These are phyloP conservation scores for Suillus decipiens DNA, from an alignment of 768 basidiomycete species.

Conservation along the genomic window DNA sequence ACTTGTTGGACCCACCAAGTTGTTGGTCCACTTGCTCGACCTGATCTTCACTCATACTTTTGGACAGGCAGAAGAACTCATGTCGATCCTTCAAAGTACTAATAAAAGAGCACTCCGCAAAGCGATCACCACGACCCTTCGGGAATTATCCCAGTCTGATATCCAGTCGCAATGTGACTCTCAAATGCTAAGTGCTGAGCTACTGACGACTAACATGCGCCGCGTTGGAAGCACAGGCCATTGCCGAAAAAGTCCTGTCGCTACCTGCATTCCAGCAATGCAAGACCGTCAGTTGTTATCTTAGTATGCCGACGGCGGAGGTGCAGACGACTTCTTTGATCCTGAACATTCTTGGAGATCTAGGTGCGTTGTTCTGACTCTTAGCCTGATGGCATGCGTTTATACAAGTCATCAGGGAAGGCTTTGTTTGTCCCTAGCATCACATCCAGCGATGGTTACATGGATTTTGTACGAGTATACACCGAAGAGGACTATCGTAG, in stretches of 20 bases:
- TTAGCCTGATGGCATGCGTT: background rate
- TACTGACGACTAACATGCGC: constrained; percentile 11
- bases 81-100: constrained; percentile 31
- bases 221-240: constrained; percentile 27
- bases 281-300: constrained; percentile 66
- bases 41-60: constrained; percentile 4
- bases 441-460: constrained; percentile 42
- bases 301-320: constrained; percentile 79
- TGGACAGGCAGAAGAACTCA: constrained; percentile 10
- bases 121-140: constrained; percentile 46
- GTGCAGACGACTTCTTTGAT: constrained; percentile 58
- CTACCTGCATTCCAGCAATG: constrained; percentile 52
- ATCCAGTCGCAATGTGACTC: constrained; percentile 62
- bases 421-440: constrained; percentile 72
- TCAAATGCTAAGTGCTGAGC: background rate
- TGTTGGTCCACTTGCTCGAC: background rate
- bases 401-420: constrained; percentile 47
- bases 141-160: constrained; percentile 41
- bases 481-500: constrained; percentile 55
- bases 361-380: constrained; percentile 41
- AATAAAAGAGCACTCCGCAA: constrained; percentile 63
- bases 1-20: constrained; percentile 5
- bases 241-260: constrained; percentile 49
- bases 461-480: constrained; percentile 71
- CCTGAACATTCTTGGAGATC: constrained; percentile 48